Base-by-base conservation (phyloP, 176 grass and related monocot genomes). In the Chloris gayana region DNA sequence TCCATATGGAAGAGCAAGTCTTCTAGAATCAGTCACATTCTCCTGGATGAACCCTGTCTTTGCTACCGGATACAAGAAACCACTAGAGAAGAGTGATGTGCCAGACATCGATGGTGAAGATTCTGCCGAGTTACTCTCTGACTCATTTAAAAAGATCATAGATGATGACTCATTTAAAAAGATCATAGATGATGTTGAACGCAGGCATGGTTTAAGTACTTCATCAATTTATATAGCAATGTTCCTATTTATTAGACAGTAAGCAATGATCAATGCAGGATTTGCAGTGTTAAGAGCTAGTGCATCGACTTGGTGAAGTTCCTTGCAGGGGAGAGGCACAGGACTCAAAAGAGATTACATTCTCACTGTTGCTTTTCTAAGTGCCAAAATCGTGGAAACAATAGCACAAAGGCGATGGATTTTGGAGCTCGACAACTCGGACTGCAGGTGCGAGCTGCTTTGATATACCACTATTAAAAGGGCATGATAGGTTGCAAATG, bases 41-140 rank as follows among this genome's bases (percentile, higher is more conserved):
- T 95, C 92, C 72, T 99, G 92, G 92, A 88, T 99, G 85, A 93
- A 77, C 65, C 96, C 96, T 68, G 64, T 99, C 17, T 99, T 99
- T 88, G 65, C 26, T 66, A 84, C 39, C 22, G 96, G 96, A 89
- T 87, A 91, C 68, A 91, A 89, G 92, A 95, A 87, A 41, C 86
- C 96, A 84, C 72, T 99, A 74, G 96, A 99, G 44, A 87, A 87
- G 42, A 78, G 89, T 88, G 90, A 95, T 37, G 84, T 99, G 33
- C 96, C 96, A 79, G 96, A 93, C 79, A 25, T 99, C 42, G 80
- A 89, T 81, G 80, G 30, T 56, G 91, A 84, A 67, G 96, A 99
- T 49, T 82, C 80, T 9, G 85, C 92, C 3, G 86, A 85, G 46
- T 86, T 89, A 42, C 64, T 89, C 10, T 95, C 92, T 24, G 73